phyloP scores from a whole-genome alignment of 345 rosid species.

The Gossypium raimondii region DNA sequence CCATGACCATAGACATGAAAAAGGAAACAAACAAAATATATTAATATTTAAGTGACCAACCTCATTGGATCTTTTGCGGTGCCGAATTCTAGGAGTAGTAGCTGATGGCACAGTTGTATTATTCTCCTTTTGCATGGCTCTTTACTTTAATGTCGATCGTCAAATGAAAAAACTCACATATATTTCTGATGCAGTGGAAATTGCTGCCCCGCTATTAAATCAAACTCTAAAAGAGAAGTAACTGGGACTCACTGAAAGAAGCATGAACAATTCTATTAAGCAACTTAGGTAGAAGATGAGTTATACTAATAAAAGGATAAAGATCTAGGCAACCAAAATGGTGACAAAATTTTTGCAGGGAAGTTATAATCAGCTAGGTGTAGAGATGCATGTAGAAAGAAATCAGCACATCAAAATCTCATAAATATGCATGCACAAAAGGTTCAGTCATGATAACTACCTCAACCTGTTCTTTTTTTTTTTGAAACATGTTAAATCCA shows the following conservation, averaged over 20 bases:
- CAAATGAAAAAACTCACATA: conserved; percentile 10
- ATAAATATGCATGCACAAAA: not conserved
- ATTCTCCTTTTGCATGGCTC: conserved; percentile 63
- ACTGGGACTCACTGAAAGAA: not conserved
- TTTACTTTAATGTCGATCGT: conserved; percentile 5
- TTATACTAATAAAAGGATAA: not conserved
- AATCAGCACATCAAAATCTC: not conserved
- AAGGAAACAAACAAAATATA: not conserved
- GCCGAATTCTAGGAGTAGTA: conserved; percentile 46
- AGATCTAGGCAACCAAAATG: not conserved
- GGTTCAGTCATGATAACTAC: not conserved
- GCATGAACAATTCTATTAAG: not conserved
- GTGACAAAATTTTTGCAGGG: not conserved
- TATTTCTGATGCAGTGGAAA: not conserved
- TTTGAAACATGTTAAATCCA: not conserved
- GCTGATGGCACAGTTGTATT: conserved; percentile 38
- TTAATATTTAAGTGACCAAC: conserved; percentile 27
- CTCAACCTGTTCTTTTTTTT: not conserved
- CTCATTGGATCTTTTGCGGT: conserved; percentile 71
- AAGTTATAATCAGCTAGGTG: not conserved
- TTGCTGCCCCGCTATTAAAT: conserved; percentile 16
- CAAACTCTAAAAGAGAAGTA: not conserved
- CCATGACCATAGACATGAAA: not conserved
- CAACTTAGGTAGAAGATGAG: not conserved
- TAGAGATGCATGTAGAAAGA: not conserved